Evolutionary conservation across 495 filamentous ascomycete species (phyloP), one percentile per base, ranked within the genome.

Genomic region (Amphirosellinia nigrospora): DNA sequence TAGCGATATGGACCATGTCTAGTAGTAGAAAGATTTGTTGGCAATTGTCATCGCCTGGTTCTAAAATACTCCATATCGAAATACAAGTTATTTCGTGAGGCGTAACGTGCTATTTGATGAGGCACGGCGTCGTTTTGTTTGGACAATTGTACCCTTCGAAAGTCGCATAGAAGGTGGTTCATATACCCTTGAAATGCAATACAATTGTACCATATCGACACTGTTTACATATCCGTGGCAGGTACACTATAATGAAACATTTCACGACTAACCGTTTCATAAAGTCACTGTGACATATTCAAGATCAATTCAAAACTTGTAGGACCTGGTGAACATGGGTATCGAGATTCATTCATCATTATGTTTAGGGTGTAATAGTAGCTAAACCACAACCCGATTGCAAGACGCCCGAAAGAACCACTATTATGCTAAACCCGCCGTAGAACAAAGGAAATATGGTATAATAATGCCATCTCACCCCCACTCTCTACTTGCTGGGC

Each of bases 331-430:
- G 0, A 28, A 38, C 0, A 23, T 52, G 63, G 63, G 63, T 65
- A 65, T 65, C 63, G 46, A 50, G 34, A 39, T 65, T 66, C 64
- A 68, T 68, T 68, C 53, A 68, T 68, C 64, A 66, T 56, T 61
- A 68, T 50, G 32, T 39, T 34, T 13, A 41, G 48, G 38, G 48
- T 45, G 43, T 38, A 48, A 13, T 15, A 48, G n/a, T 15, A 30
- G 38, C 21, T 34, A 41, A 23, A 36, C 36, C 58, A 55, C 43
- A 7, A 39, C 39, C 56, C 21, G 15, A 69, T 21, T 65, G 64
- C 58, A 64, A 66, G 53, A 50, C 70, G 46, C 61, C 48, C 48
- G 36, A 56, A 58, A 21, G 48, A 46, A 66, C 34, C 38, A 70
- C 43, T 38, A 32, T n/a, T 21, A 53, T 70, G 50, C 68, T 53